Evolutionary conservation across 208 protist genomes (phyloP).

Genomic region (Naegleria fowleri): DNA sequence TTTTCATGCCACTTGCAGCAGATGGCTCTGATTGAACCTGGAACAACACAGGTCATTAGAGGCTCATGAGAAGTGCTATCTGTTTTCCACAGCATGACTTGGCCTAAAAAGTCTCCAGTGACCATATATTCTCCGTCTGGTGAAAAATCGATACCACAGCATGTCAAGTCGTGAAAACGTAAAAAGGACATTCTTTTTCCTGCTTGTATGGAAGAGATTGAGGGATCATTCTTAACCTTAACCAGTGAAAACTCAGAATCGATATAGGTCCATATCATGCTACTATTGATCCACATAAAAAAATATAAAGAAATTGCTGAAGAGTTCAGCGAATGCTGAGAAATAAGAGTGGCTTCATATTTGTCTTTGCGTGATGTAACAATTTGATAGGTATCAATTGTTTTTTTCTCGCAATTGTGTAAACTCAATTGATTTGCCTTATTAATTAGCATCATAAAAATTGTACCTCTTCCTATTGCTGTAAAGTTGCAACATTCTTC

Average conservation of each 20-base stretch:
- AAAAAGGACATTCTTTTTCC: not conserved
- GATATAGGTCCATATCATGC: not conserved
- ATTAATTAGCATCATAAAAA: not conserved
- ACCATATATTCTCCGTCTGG: slow-evolving; percentile 3
- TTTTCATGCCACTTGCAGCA: not conserved
- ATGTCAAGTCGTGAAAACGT: slow-evolving; percentile 1
- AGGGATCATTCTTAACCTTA: not conserved
- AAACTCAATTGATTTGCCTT: not conserved
- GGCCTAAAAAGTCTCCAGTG: slow-evolving; percentile 11
- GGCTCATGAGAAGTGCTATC: not conserved
- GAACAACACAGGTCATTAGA: not conserved
- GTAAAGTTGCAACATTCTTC: not conserved
- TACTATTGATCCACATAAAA: not conserved
- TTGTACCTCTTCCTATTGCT: not conserved
- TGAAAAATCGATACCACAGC: slow-evolving; percentile 28
- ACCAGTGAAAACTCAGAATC: not conserved
- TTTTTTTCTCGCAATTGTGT: slow-evolving; percentile 1
- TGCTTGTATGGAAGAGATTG: not conserved
- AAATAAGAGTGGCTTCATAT: not conserved
- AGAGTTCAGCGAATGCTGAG: not conserved
- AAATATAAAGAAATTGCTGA: not conserved
- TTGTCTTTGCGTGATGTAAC: not conserved
- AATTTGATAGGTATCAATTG: not conserved
- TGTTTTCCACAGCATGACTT: not conserved
- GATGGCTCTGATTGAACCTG: not conserved